phyloP scores from a whole-genome alignment of 75 land plant species.

The Sequoia sempervirens region DNA sequence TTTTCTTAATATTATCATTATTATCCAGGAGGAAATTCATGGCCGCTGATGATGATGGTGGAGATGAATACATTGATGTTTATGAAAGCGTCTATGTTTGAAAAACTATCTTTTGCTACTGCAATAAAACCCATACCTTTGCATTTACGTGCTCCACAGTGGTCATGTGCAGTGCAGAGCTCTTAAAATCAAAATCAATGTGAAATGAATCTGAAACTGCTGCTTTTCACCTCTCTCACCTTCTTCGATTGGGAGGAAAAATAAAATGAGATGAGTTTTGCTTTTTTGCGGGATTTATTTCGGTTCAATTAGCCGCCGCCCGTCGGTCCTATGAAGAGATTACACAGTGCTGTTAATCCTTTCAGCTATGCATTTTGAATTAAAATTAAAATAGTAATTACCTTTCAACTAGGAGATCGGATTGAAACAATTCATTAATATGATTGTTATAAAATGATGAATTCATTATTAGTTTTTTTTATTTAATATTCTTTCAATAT shows the following conservation, averaged over 20 bases:
- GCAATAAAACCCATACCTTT: conserved; percentile 8
- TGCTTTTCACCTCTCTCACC: neutral
- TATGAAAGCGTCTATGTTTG: neutral
- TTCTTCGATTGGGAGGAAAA: neutral
- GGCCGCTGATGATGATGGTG: neutral
- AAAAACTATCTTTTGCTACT: neutral
- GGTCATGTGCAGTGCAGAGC: neutral
- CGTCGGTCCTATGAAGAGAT: neutral
- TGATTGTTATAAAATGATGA: too few relatives aligned
- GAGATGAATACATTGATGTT: neutral
- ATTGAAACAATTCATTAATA: too few relatives aligned
- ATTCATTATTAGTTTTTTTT: too few relatives aligned
- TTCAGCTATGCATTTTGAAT: too few relatives aligned
- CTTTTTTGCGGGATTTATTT: neutral
- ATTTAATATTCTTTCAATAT: too few relatives aligned
- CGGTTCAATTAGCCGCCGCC: neutral
- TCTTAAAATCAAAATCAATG: neutral
- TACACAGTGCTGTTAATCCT: neutral
- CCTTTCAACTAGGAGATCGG: too few relatives aligned
- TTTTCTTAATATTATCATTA: neutral
- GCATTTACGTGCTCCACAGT: neutral
- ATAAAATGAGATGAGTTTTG: neutral
- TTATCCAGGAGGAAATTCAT: conserved; percentile 4
- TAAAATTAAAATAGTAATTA: too few relatives aligned
- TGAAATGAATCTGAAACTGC: neutral